Evolutionary conservation across 441 rosid species (phyloP), one percentile per base, ranked within the genome.

Genomic region (Aquilaria agallochum): DNA sequence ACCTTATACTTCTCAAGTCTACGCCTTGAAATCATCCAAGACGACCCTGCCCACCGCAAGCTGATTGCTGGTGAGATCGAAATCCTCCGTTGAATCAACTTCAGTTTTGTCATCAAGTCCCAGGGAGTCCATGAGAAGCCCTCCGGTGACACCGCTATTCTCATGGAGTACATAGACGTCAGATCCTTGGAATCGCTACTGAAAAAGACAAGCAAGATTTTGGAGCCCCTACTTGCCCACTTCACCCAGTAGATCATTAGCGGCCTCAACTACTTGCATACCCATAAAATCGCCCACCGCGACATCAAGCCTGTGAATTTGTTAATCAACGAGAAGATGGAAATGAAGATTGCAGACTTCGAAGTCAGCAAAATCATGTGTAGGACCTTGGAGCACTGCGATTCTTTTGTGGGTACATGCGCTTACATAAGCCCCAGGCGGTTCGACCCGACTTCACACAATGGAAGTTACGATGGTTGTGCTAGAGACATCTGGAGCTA

Each of bases 401-500:
- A 15, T 15, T 15, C 15, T 15, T 15, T 15, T 15, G 15, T 15
- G 15, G 15, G 15, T 15, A 15, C 15, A 15, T 15, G 15, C 15
- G 15, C 15, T 15, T 15, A 15, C 15, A 15, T 15, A 15, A 15
- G 15, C 15, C 15, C 15, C 15, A 15, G 91, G 68, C 62, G 97
- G 48, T 91, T 94, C 53, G 97, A 94, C 48, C 91, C 96, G 0
- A 97, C 83, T 13, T 52, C 86, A 0, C 62, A 79, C 54, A 90
- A 92, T 1, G 92, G 89, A 3, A 79, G 76, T 50, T 84, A 87
- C 44, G 75, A 91, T 59, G 83, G 92, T 0, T 91, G 78, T 61
- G 90, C 97, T 0, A 96, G 89, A 0, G 99, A 94, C 77, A 75
- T 94, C 0, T 91, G 99, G 99, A 87, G 97, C 68, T 74, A 91